These are phyloP conservation scores for Erodium trifolium DNA, from an alignment of 441 rosid species.

Conservation along the genomic window DNA sequence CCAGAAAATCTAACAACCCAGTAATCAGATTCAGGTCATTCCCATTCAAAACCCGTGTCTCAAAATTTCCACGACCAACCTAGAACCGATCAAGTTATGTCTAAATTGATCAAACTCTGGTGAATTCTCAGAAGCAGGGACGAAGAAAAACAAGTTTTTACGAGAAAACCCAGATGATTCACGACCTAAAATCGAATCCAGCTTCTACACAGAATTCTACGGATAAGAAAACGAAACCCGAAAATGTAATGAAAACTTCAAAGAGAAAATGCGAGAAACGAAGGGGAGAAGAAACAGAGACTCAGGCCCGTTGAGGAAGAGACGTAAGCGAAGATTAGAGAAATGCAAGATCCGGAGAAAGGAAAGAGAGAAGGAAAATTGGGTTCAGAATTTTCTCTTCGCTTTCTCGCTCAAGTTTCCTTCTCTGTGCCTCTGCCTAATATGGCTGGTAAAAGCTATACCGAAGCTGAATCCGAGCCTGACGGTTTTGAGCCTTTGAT, in stretches of 20 bases:
- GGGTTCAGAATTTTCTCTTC: background rate
- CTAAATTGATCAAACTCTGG: no score
- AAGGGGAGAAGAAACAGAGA: background rate
- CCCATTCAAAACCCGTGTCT: no score
- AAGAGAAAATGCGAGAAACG: background rate
- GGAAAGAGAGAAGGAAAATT: background rate
- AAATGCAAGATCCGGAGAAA: background rate
- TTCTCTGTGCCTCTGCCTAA: background rate
- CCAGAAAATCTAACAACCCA: background rate
- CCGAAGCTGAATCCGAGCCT: background rate
- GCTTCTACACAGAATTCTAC: no score
- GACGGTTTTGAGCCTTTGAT: background rate
- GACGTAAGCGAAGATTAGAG: background rate
- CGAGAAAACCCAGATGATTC: no score
- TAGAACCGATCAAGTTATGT: no score
- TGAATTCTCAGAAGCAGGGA: no score
- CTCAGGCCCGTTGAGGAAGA: no score
- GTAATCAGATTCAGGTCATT: background rate
- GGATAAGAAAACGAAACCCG: background rate
- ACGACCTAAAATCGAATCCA: no score
- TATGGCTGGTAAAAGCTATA: background rate
- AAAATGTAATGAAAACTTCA: background rate
- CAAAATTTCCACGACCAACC: no score
- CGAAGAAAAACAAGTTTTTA: no score
- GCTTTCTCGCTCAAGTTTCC: background rate